Evolutionary conservation across 225 moss, liverwort and hornwort species (phyloP).

Genomic region (Physcomitrellopsis africana): DNA sequence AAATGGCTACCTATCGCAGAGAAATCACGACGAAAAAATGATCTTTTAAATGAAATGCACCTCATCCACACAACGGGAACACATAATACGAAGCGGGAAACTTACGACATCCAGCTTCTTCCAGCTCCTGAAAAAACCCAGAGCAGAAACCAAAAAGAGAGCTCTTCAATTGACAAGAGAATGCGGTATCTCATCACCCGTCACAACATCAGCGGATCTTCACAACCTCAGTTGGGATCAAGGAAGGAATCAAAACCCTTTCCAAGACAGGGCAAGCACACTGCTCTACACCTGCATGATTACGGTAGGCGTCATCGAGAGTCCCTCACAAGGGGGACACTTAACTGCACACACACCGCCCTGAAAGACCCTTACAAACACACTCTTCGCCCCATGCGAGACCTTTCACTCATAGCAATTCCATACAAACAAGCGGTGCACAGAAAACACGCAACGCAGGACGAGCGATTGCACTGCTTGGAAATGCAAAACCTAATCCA

Average conservation of each 20-base stretch:
- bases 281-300: too few species aligned
- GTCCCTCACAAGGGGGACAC: not conserved
- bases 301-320: too few species aligned
- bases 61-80: constrained; percentile 14
- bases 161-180: constrained; percentile 21
- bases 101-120: constrained; percentile 18
- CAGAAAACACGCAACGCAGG: too few species aligned
- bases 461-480: too few species aligned
- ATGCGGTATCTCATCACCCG: not conserved
- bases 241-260: not conserved
- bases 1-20: not conserved
- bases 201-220: constrained; percentile 3
- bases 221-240: not conserved
- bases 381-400: constrained; percentile 27
- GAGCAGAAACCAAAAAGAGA: not conserved
- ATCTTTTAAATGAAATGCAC: not conserved
- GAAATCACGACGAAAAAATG: constrained; percentile 1
- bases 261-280: too few species aligned
- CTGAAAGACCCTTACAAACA: constrained; percentile 29
- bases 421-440: too few species aligned
- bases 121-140: constrained; percentile 28
- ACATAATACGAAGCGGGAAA: constrained; percentile 1
- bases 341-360: constrained; percentile 24
- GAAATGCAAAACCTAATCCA: too few species aligned
- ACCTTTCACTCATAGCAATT: not conserved